Base-by-base conservation (phyloP, 1,139 yeast genomes). In the Hemisphaericaspora lyxosophila region DNA sequence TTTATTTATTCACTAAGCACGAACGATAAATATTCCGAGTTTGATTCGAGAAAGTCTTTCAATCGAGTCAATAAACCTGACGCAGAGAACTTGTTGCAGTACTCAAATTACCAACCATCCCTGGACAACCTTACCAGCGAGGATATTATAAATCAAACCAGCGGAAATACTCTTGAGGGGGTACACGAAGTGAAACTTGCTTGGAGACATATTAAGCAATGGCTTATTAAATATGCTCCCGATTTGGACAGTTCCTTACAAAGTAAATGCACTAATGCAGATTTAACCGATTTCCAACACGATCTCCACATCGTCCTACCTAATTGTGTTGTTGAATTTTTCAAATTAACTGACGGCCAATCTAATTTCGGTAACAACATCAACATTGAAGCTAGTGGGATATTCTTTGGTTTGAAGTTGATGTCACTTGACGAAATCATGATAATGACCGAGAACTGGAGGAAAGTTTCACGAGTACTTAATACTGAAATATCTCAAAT, bases 331-430 rank as follows among this genome's bases (percentile, higher is more conserved):
- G 52, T 73, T 26, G 82, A 82, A 19, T 81, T 82, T 33, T 68
- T 74, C 47, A 67, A 76, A 41, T 59, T 80, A 27, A 86, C 85
- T 38, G 90, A 83, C 49, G 92, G 92, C 13, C 92, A 84, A 58
- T 57, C 64, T 67, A 73, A 54, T 60, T 73, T 54, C 45, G 77
- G 53, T n/a, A 57, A 57, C 45, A 62, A 62, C 34, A 57, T 53
- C 35, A 71, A 78, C 15, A 79, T 80, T 16, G 70, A 75, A 14
- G 73, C 79, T 5, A 35, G 39, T 14, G 90, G 90, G 2, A 55
- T 83, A 39, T 54, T 83, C 23, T 83, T 74, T 53, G 88, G 88
- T 0, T 59, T 82, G 41, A 78, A 78, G 46, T 64, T 83, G 44
- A 75, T 82, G 82, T 70, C 82, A 2, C 58, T 83, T 24, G 86